These are phyloP conservation scores for Esteya vermicola DNA, from an alignment of 2,329 filamentous ascomycete species.

Conservation along the genomic window DNA sequence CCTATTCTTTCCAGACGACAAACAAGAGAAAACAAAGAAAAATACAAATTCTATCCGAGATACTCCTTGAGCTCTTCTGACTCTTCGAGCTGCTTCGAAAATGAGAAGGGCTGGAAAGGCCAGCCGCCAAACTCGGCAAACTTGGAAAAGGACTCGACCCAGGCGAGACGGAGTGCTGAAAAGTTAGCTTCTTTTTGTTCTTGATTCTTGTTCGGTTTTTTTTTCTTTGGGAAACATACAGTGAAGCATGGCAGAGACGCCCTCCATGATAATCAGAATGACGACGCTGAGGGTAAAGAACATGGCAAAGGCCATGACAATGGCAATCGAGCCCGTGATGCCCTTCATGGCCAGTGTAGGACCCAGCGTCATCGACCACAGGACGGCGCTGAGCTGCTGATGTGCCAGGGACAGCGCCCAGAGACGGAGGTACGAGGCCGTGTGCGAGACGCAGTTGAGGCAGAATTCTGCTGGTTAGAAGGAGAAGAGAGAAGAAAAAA, in stretches of 20 bases:
- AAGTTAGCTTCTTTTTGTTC: too few species aligned
- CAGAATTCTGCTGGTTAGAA: conserved; percentile 65
- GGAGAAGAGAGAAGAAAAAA: neutral
- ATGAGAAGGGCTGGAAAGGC: conserved; percentile 80
- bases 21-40: neutral
- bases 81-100: conserved; percentile 71
- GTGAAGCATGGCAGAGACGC: conserved; percentile 91
- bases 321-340: conserved; percentile 58
- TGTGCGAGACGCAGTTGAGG: conserved; percentile 97
- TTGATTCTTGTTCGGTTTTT: conserved; percentile 1
- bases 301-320: conserved; percentile 68
- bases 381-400: conserved; percentile 87
- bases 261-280: conserved; percentile 86
- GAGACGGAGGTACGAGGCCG: conserved; percentile 93
- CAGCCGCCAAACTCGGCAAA: conserved; percentile 86
- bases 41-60: conserved; percentile 22
- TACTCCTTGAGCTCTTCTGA: conserved; percentile 50
- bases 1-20: too few species aligned
- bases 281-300: conserved; percentile 69
- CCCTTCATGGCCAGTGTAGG: conserved; percentile 57
- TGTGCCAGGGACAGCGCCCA: conserved; percentile 96
- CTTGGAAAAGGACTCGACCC: conserved; percentile 97
- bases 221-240: conserved; percentile 15
- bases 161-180: conserved; percentile 60
- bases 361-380: conserved; percentile 91